phyloP scores from a whole-genome alignment of 306 rosid species.

The Parietaria judaica region DNA sequence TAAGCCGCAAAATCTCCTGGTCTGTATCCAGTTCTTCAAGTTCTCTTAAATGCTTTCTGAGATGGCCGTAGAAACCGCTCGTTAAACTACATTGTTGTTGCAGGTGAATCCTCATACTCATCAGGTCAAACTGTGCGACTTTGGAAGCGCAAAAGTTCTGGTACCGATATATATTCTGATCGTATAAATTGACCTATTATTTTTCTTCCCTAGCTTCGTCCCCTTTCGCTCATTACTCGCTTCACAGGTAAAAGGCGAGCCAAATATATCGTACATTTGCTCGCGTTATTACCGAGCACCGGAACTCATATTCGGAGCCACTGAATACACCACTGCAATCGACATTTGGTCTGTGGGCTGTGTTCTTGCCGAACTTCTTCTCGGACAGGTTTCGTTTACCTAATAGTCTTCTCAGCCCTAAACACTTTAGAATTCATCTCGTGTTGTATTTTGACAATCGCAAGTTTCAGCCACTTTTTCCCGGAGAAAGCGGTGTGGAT shows the following conservation, averaged over 20 bases:
- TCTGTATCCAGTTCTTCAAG: constrained; percentile 18
- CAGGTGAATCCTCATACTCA: constrained; percentile 72
- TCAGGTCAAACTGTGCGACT: constrained; percentile 56
- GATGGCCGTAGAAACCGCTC: not conserved
- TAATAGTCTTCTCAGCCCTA: no score
- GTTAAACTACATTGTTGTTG: constrained; percentile 14
- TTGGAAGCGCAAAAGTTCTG: constrained; percentile 83
- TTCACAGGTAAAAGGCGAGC: constrained; percentile 60
- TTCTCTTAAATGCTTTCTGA: not conserved
- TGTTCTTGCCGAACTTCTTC: constrained; percentile 54
- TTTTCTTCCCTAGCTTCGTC: not conserved
- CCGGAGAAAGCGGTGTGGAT: constrained; percentile 66
- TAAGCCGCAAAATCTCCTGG: constrained; percentile 60
- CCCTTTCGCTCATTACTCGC: not conserved
- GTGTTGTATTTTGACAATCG: constrained; percentile 7
- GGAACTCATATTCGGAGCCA: constrained; percentile 67
- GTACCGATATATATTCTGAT: constrained; percentile 22
- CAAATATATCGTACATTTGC: constrained; percentile 67
- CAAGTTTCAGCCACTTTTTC: constrained; percentile 55
- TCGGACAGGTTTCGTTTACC: constrained; percentile 45
- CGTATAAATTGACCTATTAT: not conserved
- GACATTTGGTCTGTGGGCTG: constrained; percentile 73
- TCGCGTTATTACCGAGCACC: constrained; percentile 73
- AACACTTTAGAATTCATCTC: not conserved
- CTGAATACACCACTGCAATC: constrained; percentile 63